These are phyloP conservation scores for Dissophora globulifera DNA, from an alignment of 192 early-diverging fungal genomes.

Conservation along the genomic window DNA sequence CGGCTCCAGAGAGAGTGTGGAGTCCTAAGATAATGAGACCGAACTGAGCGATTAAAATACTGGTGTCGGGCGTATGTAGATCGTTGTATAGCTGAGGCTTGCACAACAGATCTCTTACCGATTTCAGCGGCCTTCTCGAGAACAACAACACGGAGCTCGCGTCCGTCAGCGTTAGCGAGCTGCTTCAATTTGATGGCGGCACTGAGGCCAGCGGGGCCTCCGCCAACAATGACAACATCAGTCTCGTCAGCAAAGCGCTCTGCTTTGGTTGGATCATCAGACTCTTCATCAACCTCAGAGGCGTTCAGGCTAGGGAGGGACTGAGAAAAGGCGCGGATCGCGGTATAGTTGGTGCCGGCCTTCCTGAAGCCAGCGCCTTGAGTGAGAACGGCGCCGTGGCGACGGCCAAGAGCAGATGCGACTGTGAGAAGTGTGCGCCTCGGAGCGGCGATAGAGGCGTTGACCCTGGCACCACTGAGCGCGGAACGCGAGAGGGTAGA, in stretches of 20 bases:
- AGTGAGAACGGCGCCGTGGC: constrained; percentile 2
- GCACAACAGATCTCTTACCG: constrained; percentile 58
- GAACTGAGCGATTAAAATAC: background rate
- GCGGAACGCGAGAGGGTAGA: constrained; percentile 17
- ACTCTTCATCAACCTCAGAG: constrained; percentile 47
- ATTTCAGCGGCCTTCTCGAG: constrained; percentile 96
- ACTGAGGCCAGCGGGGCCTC: constrained; percentile 90
- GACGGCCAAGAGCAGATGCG: constrained; percentile 27
- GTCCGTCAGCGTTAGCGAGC: constrained; percentile 80
- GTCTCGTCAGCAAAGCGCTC: constrained; percentile 86
- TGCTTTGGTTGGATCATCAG: constrained; percentile 61
- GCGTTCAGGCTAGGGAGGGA: constrained; percentile 31
- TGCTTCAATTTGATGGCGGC: constrained; percentile 98
- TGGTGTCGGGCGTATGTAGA: background rate
- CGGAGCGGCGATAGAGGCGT: constrained; percentile 15
- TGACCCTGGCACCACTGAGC: constrained; percentile 7
- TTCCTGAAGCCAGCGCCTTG: constrained; percentile 6
- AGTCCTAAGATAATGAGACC: too few species aligned
- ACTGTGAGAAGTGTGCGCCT: constrained; percentile 43
- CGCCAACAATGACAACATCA: constrained; percentile 97
- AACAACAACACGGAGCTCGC: constrained; percentile 90
- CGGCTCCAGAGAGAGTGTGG: constrained; percentile 95
- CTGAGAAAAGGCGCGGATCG: constrained; percentile 43
- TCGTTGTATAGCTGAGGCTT: background rate
- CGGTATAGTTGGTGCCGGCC: constrained; percentile 1